A percentile compares a stretch with the other conserved stretches of the same genome.
These are phyloP conservation scores for Mycocentrospora acerina DNA, from an alignment of 2,329 filamentous ascomycete species.

Conservation along the genomic window DNA sequence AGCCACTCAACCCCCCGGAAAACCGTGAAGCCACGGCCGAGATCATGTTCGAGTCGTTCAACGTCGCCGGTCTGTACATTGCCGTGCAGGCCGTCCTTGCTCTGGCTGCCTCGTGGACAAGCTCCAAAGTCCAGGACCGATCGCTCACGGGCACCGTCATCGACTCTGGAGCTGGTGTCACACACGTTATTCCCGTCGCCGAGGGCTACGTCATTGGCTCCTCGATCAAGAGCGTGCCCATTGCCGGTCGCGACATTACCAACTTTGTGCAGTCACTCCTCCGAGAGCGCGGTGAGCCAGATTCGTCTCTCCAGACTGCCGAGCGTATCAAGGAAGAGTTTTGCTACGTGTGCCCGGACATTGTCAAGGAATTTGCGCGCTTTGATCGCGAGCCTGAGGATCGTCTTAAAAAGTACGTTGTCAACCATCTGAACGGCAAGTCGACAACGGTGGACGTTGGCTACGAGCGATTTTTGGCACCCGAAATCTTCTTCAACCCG, in stretches of 20 bases:
- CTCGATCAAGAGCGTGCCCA: conserved; percentile 98
- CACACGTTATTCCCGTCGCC: conserved; percentile 96
- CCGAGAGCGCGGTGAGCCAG: conserved; percentile 92
- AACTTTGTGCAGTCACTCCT: conserved; percentile 98
- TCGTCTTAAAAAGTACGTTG: conserved; percentile 86
- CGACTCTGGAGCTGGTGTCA: conserved; percentile 97
- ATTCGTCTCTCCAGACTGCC: conserved; percentile 95
- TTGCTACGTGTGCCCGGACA: conserved; percentile 97
- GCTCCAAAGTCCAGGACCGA: conserved; percentile 93
- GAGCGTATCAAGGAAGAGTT: conserved; percentile 99
- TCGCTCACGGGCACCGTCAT: conserved; percentile 97
- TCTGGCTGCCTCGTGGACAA: conserved; percentile 96
- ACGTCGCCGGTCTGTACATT: conserved; percentile 98
- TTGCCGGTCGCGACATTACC: conserved; percentile 96
- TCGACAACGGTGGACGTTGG: conserved; percentile 87
- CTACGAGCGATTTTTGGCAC: conserved; percentile 96
- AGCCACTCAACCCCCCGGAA: conserved; percentile 97
- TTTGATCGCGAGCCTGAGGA: conserved; percentile 87
- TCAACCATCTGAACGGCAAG: conserved; percentile 81
- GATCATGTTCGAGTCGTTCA: conserved; percentile 99
- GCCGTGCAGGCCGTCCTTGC: conserved; percentile 97
- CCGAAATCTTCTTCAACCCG: conserved; percentile 99
- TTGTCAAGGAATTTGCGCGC: conserved; percentile 95
- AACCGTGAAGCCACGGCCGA: conserved; percentile 99
- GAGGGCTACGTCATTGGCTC: conserved; percentile 99